Base-by-base conservation (phyloP, 495 filamentous ascomycete species). In the Podospora sp. region DNA sequence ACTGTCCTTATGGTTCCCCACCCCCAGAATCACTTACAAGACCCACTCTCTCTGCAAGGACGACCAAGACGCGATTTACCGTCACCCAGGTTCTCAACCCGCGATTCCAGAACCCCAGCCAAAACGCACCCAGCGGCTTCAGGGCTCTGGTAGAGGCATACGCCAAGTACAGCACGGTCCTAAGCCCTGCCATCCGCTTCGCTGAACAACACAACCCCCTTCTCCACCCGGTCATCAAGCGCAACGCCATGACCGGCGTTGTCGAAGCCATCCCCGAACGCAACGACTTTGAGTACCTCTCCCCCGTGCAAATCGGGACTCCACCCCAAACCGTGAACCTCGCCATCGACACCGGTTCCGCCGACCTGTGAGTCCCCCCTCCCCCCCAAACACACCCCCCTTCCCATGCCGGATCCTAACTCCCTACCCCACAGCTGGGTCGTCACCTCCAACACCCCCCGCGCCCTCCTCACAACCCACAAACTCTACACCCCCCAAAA, bases 301-400 rank as follows among this genome's bases (percentile, higher is more conserved):
- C 83, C 29, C 88, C 88, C 20, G 88, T 92, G 63, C 78, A 75
- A 8, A 77, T 91, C 67, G 90, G 90, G 64, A 77, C 73, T 0
- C 76, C 76, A 0, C 80, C 79, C 11, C 84, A 86, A 53, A 87
- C 83, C 16, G 68, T 92, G 70, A 83, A 87, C 70, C 71, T 92
- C 68, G 87, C 89, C 70, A 84, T 91, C 71, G 90, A 92, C 71
- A 91, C 90, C 59, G 90, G 90, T 1, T 89, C 87, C 53, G 86
- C 89, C 51, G 90, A 92, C 77, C 84, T 92, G 85, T 90, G 65
- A 68, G 71, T 69, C 50, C 49, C 58, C 40, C 64, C 73, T 36
- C 62, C 86, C 76, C 91, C 90, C 80, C 78, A 53, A 46, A 59
- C 73, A 27, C 63, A 86, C 76, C 90, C 90, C 80, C 77, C 49